Conservation (phyloP, 73 alveolate species). For the Tetrahymena borealis region DNA sequence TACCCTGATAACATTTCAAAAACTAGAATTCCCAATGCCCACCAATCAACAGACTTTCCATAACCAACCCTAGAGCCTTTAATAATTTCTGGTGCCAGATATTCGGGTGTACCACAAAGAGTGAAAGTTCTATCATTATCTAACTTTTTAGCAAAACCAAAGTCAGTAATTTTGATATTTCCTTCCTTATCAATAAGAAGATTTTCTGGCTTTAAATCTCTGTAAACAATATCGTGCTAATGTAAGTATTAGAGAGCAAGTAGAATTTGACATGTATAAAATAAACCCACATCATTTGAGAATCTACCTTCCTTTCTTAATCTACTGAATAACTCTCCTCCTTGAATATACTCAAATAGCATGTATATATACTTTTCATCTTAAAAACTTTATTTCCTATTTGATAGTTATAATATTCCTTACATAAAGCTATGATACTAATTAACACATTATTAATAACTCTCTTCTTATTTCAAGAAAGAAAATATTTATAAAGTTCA, state of each 20-base stretch:
- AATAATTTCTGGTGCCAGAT: conserved; percentile 83
- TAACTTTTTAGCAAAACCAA: conserved; percentile 75
- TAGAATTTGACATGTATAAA: conserved; percentile 70
- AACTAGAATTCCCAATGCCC: conserved; percentile 87
- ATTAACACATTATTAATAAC: conserved; percentile 67
- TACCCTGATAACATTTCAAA: conserved; percentile 85
- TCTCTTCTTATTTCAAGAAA: conserved; percentile 68
- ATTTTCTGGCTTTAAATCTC: conserved; percentile 87
- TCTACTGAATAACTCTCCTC: conserved; percentile 84
- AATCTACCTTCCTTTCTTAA: conserved; percentile 79
- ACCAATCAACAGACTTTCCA: conserved; percentile 79
- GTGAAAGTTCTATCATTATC: conserved; percentile 70
- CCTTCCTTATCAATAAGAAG: conserved; percentile 74
- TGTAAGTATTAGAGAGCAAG: conserved; percentile 72
- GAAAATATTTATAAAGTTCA: conserved; percentile 73
- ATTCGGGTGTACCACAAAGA: conserved; percentile 87
- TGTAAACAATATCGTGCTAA: conserved; percentile 58
- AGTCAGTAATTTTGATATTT: conserved; percentile 68
- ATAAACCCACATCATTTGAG: conserved; percentile 86
- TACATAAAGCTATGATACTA: conserved; percentile 49
- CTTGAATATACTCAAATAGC: conserved; percentile 79
- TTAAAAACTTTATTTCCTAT: conserved; percentile 53
- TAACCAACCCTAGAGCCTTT: conserved; percentile 62
- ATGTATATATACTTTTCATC: conserved; percentile 70
- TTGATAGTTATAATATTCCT: conserved; percentile 56